These are phyloP conservation scores for Suillus ampliporus DNA, from an alignment of 768 basidiomycete species.

Conservation along the genomic window DNA sequence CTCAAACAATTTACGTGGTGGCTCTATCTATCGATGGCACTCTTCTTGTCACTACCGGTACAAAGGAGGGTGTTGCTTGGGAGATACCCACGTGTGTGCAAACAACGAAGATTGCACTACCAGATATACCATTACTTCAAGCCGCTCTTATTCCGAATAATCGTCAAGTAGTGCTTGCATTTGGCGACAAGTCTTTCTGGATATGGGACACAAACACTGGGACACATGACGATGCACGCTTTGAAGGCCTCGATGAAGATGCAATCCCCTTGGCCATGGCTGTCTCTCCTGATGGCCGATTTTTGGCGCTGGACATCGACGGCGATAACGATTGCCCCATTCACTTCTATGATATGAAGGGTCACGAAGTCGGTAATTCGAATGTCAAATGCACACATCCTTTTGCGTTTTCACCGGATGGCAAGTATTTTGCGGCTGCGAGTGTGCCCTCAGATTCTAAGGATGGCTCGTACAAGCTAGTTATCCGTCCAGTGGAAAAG, in stretches of 20 bases:
- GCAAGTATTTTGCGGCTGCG: neutral
- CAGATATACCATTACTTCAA: constrained; percentile 2
- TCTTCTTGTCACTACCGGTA: neutral
- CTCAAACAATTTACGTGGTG: neutral
- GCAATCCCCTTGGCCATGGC: neutral
- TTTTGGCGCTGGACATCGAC: constrained; percentile 2
- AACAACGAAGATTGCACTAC: neutral
- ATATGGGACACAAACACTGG: neutral
- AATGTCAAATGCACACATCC: constrained; percentile 4
- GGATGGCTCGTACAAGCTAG: neutral
- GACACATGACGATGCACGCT: neutral
- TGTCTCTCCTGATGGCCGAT: neutral
- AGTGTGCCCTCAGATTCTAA: constrained; percentile 3
- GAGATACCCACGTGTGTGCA: neutral
- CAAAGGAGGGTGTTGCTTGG: constrained; percentile 1
- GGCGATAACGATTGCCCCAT: neutral
- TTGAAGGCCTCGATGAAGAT: neutral
- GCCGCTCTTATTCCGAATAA: neutral
- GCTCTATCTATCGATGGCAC: neutral
- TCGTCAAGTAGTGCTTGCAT: constrained; percentile 2
- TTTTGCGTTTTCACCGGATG: constrained; percentile 4
- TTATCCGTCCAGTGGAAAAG: constrained; percentile 2
- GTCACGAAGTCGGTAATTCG: neutral
- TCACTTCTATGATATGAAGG: neutral
- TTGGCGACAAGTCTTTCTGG: constrained; percentile 7